These are phyloP conservation scores for Coniosporium apollinis DNA, from an alignment of 495 filamentous ascomycete genomes.

Conservation along the genomic window DNA sequence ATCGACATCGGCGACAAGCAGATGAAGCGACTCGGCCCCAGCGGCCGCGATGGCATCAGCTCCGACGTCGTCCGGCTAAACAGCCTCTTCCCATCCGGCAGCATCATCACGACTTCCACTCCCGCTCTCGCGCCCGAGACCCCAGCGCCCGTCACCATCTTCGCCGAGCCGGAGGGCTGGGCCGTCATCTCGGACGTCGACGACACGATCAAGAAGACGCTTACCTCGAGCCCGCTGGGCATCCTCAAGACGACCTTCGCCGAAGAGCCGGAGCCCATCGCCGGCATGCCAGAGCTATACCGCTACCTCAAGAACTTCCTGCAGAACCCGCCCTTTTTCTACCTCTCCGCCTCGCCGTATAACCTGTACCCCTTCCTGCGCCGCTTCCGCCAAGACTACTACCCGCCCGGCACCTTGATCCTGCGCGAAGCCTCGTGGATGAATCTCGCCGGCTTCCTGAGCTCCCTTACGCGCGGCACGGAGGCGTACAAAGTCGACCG, in stretches of 20 bases:
- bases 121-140: too few relatives aligned
- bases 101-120: too few relatives aligned
- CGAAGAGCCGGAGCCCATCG: slow-evolving; percentile 48
- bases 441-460: slow-evolving; percentile 65
- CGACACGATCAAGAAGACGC: slow-evolving; percentile 86
- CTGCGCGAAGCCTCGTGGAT: slow-evolving; percentile 79
- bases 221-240: slow-evolving; percentile 59
- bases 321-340: slow-evolving; percentile 61
- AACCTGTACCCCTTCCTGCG: slow-evolving; percentile 85
- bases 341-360: slow-evolving; percentile 87
- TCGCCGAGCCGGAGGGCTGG: slow-evolving; percentile 69
- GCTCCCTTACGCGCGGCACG: slow-evolving; percentile 62
- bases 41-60: slow-evolving; percentile 51
- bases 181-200: slow-evolving; percentile 82
- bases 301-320: slow-evolving; percentile 38
- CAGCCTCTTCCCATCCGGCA: too few relatives aligned
- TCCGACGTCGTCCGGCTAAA: slow-evolving; percentile 35
- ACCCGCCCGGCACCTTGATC: slow-evolving; percentile 60
- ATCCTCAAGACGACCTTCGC: slow-evolving; percentile 74
- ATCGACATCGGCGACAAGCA: slow-evolving; percentile 32
- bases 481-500: slow-evolving; percentile 75
- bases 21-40: slow-evolving; percentile 46
- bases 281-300: slow-evolving; percentile 79
- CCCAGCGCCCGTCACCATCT: slow-evolving; percentile 43
- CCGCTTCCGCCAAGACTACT: slow-evolving; percentile 50